phyloP scores from a whole-genome alignment of 768 basidiomycete genomes.

The Cystofilobasidium macerans region DNA sequence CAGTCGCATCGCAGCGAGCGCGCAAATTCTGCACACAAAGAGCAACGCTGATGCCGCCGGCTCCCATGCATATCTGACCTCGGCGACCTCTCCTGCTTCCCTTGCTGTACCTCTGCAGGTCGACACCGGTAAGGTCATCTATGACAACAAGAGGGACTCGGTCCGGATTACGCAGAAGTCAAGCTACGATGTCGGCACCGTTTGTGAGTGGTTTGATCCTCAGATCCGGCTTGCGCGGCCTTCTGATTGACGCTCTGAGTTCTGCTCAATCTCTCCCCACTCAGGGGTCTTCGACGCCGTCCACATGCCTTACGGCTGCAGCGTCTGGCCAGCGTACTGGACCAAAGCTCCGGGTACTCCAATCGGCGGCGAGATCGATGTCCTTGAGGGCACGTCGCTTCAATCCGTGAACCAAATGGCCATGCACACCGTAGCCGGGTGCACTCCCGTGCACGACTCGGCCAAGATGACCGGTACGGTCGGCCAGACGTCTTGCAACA shows the following conservation, averaged over 20 bases:
- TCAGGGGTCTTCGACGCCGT: slow-evolving; percentile 11
- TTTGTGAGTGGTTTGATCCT: neutral
- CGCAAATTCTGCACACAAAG: too few relatives aligned
- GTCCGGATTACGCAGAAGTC: neutral
- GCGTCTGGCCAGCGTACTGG: neutral
- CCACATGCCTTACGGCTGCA: neutral
- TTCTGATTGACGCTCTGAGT: neutral
- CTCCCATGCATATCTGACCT: too few relatives aligned
- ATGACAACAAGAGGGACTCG: slow-evolving; percentile 4
- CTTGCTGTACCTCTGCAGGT: too few relatives aligned
- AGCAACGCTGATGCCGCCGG: too few relatives aligned
- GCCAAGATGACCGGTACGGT: slow-evolving; percentile 2
- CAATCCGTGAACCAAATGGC: slow-evolving; percentile 2
- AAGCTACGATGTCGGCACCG: slow-evolving; percentile 12
- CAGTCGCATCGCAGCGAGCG: too few relatives aligned
- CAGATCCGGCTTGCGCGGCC: too few relatives aligned
- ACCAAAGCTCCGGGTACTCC: neutral
- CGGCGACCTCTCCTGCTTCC: too few relatives aligned
- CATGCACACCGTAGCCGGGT: slow-evolving; percentile 14
- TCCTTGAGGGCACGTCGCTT: slow-evolving; percentile 3
- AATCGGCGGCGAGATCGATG: slow-evolving; percentile 18
- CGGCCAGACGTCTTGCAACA: neutral
- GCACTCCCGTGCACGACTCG: neutral
- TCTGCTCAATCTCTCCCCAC: neutral
- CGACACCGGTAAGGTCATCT: too few relatives aligned